A percentile compares a stretch with the other conserved stretches of the same genome.
phyloP scores from a whole-genome alignment of 768 basidiomycete genomes.

The Pleurotus tuber-regium region DNA sequence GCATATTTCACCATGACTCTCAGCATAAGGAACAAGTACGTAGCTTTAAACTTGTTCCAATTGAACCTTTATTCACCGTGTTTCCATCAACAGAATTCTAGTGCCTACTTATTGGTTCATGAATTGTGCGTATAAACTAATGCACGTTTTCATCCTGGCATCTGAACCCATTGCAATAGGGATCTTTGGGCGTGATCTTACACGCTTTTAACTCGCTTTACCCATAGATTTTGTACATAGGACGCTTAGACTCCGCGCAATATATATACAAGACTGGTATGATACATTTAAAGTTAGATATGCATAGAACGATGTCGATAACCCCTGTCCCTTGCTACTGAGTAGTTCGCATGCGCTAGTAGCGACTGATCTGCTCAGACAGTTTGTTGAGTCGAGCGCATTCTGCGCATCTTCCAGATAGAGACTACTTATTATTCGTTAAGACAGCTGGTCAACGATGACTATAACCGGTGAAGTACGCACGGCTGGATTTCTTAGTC shows the following conservation, averaged over 20 bases:
- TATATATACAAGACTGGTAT: too few relatives aligned
- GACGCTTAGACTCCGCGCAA: too few relatives aligned
- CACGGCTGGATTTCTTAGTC: conserved; percentile 6
- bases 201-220: conserved; percentile 62
- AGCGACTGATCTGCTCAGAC: too few relatives aligned
- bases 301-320: too few relatives aligned
- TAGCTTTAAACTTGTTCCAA: conserved; percentile 14
- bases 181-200: conserved; percentile 76
- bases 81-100: conserved; percentile 63
- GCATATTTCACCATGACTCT: conserved; percentile 81
- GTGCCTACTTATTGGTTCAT: conserved; percentile 73
- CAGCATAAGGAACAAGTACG: conserved; percentile 68
- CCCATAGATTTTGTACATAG: too few relatives aligned
- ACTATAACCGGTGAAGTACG: not conserved
- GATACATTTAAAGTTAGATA: too few relatives aligned
- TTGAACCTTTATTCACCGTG: too few relatives aligned
- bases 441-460: too few relatives aligned
- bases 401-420: conserved; percentile 6
- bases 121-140: conserved; percentile 51
- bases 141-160: conserved; percentile 15
- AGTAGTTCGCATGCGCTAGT: too few relatives aligned
- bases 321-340: too few relatives aligned
- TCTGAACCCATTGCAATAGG: conserved; percentile 36
- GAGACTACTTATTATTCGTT: not conserved
- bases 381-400: conserved; percentile 6